phyloP scores from a whole-genome alignment of 441 rosid genomes.

The Gossypium gossypioides region DNA sequence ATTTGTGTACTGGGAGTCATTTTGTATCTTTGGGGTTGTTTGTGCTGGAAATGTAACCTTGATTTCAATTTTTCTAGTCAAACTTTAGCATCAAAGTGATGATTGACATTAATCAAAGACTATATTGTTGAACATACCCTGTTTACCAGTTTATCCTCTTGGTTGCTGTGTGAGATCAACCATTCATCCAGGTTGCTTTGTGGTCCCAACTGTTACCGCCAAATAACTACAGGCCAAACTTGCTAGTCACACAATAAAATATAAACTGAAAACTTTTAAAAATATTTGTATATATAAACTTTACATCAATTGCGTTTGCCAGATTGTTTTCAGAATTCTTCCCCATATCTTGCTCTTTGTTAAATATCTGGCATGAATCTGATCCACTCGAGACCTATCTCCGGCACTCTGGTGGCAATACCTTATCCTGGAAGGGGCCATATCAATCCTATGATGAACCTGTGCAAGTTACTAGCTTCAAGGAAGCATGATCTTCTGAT shows the following conservation, averaged over 20 bases:
- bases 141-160: neutral
- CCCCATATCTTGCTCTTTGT: neutral
- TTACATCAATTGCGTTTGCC: neutral
- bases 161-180: neutral
- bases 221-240: neutral
- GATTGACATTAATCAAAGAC: neutral
- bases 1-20: neutral
- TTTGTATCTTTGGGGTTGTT: neutral
- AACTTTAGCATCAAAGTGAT: neutral
- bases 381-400: neutral
- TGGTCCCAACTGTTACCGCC: no score
- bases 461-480: slow-evolving; percentile 37
- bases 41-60: neutral
- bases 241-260: neutral
- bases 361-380: neutral
- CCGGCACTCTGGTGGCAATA: slow-evolving; percentile 38
- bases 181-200: neutral
- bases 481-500: slow-evolving; percentile 25
- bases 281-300: neutral
- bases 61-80: neutral
- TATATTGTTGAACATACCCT: neutral
- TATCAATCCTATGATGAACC: slow-evolving; percentile 57
- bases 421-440: slow-evolving; percentile 72
- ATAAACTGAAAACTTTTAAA: neutral
- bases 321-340: neutral